Conservation (phyloP, 495 filamentous ascomycete species). For the Neurospora hispaniola region DNA sequence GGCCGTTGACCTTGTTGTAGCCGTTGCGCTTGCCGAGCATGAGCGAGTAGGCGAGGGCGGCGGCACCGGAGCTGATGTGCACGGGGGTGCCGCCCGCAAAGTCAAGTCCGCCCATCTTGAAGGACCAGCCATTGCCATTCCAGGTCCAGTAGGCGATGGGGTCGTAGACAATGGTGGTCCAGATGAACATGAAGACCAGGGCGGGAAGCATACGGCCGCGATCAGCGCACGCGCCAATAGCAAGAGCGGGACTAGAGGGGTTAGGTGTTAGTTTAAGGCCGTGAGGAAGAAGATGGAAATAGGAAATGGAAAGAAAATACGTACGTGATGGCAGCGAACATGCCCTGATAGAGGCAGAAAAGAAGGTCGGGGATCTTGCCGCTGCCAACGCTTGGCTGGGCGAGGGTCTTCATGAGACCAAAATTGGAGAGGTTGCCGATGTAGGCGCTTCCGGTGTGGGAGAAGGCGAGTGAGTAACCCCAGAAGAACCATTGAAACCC, state of each 20-base stretch:
- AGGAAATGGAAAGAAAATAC: not conserved
- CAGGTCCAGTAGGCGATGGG: conserved; percentile 98
- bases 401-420: conserved; percentile 74
- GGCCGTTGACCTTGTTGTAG: conserved; percentile 68
- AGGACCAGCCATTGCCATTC: conserved; percentile 82
- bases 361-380: conserved; percentile 76
- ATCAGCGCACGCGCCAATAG: conserved; percentile 86
- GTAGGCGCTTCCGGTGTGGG: conserved; percentile 68
- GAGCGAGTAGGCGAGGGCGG: conserved; percentile 82
- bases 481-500: conserved; percentile 99
- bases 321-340: conserved; percentile 86
- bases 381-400: conserved; percentile 69
- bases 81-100: conserved; percentile 96
- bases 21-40: conserved; percentile 86
- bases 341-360: conserved; percentile 92
- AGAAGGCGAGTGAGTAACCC: conserved; percentile 93
- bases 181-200: conserved; percentile 93
- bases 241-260: conserved; percentile 58
- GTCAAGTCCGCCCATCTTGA: conserved; percentile 75
- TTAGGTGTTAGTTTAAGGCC: not conserved
- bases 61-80: conserved; percentile 84
- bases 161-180: conserved; percentile 90
- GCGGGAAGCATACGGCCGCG: conserved; percentile 89
- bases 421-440: conserved; percentile 84
- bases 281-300: not conserved